These are phyloP conservation scores for Ligustrum vulgare DNA, from an alignment of 257 asterid genomes.

Conservation along the genomic window DNA sequence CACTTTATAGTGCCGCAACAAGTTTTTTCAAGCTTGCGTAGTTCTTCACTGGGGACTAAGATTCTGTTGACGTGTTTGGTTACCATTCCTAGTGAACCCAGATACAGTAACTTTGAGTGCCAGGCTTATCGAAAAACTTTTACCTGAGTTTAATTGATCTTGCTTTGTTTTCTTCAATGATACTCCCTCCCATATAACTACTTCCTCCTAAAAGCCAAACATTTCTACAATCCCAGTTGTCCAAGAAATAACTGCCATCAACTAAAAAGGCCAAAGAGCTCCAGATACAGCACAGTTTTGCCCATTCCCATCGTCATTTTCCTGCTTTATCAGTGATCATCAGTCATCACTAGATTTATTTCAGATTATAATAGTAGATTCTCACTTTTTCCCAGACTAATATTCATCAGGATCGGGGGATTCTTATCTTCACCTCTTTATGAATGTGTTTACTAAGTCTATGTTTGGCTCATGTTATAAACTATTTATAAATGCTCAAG, in stretches of 20 bases:
- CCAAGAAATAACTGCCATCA: neutral
- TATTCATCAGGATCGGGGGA: neutral
- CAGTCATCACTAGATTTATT: neutral
- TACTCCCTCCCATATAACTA: neutral
- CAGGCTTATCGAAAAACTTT: neutral
- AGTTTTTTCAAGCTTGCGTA: neutral
- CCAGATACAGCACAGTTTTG: neutral
- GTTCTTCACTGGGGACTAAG: neutral
- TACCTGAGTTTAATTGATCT: neutral
- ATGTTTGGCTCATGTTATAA: no score
- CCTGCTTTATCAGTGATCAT: neutral
- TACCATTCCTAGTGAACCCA: neutral
- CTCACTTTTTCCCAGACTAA: neutral
- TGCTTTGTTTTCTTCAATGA: neutral
- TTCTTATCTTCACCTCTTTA: neutral
- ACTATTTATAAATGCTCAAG: no score
- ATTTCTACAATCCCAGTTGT: no score
- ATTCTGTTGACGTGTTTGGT: neutral
- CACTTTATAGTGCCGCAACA: neutral
- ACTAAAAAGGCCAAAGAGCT: neutral
- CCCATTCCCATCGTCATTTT: neutral
- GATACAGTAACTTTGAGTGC: neutral
- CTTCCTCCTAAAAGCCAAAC: neutral
- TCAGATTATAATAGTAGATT: neutral
- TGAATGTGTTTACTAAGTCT: neutral